Percentiles rank a stretch among this genome's conserved stretches.
These are phyloP conservation scores for Komagataella populi DNA, from an alignment of 805 yeast species.

Conservation along the genomic window DNA sequence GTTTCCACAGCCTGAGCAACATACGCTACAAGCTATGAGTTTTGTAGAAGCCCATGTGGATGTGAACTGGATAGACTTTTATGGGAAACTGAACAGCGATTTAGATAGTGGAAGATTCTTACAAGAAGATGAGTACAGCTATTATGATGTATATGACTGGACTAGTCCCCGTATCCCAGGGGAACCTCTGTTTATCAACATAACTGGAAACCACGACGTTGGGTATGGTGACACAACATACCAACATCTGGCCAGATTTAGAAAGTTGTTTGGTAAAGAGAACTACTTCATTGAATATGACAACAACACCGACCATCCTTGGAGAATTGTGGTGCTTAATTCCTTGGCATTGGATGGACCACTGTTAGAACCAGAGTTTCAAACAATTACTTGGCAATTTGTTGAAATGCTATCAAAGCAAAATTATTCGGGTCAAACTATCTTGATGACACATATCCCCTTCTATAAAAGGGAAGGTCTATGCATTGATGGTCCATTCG, in stretches of 20 bases:
- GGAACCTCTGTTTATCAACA: conserved; percentile 62
- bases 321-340: conserved; percentile 83
- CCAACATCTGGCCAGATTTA: conserved; percentile 79
- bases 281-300: conserved; percentile 71
- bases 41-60: conserved; percentile 33
- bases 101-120: conserved; percentile 18
- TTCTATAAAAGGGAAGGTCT: conserved; percentile 70
- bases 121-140: conserved; percentile 26
- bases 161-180: conserved; percentile 24
- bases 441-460: conserved; percentile 82
- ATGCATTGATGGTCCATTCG: conserved; percentile 79
- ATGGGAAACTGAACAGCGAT: conserved; percentile 18
- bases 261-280: conserved; percentile 65
- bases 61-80: conserved; percentile 38
- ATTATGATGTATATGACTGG: conserved; percentile 59
- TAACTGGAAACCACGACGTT: conserved; percentile 92
- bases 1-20: conserved; percentile 43
- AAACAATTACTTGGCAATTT: conserved; percentile 61
- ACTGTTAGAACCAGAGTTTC: conserved; percentile 59
- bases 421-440: conserved; percentile 63
- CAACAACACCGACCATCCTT: conserved; percentile 50
- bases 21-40: conserved; percentile 34
- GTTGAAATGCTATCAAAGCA: conserved; percentile 40
- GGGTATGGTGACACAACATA: conserved; percentile 95
- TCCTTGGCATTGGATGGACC: conserved; percentile 85